Base-by-base conservation (phyloP, 2,329 filamentous ascomycete genomes). In the Fusarium newnesense region DNA sequence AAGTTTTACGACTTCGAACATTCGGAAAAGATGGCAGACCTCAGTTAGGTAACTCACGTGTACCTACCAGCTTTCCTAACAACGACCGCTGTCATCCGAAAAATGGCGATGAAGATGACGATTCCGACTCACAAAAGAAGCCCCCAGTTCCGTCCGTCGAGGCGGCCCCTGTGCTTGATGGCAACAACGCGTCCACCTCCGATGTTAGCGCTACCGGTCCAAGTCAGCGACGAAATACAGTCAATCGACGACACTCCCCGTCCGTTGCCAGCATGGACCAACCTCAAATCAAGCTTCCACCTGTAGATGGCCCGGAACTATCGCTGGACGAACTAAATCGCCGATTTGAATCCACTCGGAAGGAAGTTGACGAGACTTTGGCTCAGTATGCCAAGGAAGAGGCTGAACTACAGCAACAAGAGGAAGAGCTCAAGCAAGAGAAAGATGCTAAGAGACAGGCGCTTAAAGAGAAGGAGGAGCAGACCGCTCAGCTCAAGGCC, bases 381-480 rank as follows among this genome's bases (percentile, higher is more conserved):
- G 87, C 87, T 44, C 89, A 94, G 77, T 91, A 93, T 30, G 85
- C 87, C 24, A 93, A 90, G 60, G 93, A 95, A 70, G 91, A 94
- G 63, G 89, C 90, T 42, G 93, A 96, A 59, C 90, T 90, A 67
- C 89, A 89, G 73, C 85, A 87, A n/a, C 83, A 89, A 59, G 84
- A 94, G 73, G 88, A 90, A 43, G 90, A 93, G 49, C 80, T 97
- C 37, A 90, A 92, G 61, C 91, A 91, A 66, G 94, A 97, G 77
- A 92, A 94, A 67, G 94, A 97, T 74, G 89, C 92, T 57, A 91
- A 97, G 80, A 92, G 89, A 77, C 91, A 92, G 70, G 88, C 91
- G 26, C 86, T 96, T 60, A 96, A 94, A 80, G 94, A 97, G 78
- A 97, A 97, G 81, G 96, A 98, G 73, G 94, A 97, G 77, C 93